Base-by-base conservation (phyloP, 257 asterid species). In the Nicotiana tabacum region DNA sequence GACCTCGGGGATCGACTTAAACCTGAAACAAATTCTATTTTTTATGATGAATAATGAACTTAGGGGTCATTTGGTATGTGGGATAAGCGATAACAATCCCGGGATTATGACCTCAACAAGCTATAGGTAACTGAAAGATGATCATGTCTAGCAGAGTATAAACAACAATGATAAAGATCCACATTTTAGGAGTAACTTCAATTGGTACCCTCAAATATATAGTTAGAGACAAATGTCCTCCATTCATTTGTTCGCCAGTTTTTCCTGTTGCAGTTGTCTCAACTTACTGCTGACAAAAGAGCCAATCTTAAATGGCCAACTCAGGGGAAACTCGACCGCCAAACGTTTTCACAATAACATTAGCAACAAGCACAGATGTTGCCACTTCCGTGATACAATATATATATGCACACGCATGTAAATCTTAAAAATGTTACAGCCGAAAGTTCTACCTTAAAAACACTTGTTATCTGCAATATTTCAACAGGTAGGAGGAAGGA, bases 401-500 rank as follows among this genome's bases (percentile, higher is more conserved):
- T 9, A 9, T 43, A 43, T 43, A 43, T 3, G 51, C 17, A 4
- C 18, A 53, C 2, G 6, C 58, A 53, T 53, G 6, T 53, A 53
- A 53, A 53, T 53, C 58, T 13, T 53, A 53, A 53, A 15, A 11
- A 77, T 46, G 43, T 53, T 72, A 18, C 80, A 27, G 56, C 66
- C 0, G 3, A 9, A 66, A 67, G 53, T 82, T 32, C 83, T 76
- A 77, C 69, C 82, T 81, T 83, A 16, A 51, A 76, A 51, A 9
- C 51, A 60, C 81, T 5, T 37, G 77, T 83, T 92, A 92, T 86
- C 97, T 93, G 92, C 91, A 93, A 84, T 86, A 77, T 88, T 92
- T 94, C 89, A 92, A 84, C 84, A 94, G 89, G 87, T 93, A 92
- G 83, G 96, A 91, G 57, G 96, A 91, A 65, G 96, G 92, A 86